Conservation (phyloP, 495 filamentous ascomycete genomes). For the Viridothelium virens region DNA sequence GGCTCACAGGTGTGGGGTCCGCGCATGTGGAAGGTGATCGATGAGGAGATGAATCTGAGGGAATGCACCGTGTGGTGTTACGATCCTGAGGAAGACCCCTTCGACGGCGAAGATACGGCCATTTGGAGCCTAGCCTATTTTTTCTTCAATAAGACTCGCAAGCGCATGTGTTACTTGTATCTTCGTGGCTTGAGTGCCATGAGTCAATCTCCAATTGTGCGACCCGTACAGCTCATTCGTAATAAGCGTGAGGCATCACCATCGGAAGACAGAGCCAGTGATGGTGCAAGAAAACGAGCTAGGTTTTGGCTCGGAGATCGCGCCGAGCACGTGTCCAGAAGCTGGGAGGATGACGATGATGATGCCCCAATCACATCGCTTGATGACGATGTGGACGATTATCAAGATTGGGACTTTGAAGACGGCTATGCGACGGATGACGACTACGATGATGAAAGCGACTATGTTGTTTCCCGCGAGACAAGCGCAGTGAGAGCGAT, state of each 20-base stretch:
- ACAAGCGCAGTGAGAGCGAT: slow-evolving; percentile 24
- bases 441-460: slow-evolving; percentile 26
- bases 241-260: slow-evolving; percentile 16
- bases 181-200: slow-evolving; percentile 77
- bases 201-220: slow-evolving; percentile 52
- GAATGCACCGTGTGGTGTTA: slow-evolving; percentile 83
- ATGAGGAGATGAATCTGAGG: slow-evolving; percentile 82
- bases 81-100: slow-evolving; percentile 71
- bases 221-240: slow-evolving; percentile 14
- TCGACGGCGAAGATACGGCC: slow-evolving; percentile 80
- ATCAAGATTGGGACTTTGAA: slow-evolving; percentile 13
- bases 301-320: slow-evolving; percentile 74
- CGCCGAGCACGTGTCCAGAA: slow-evolving; percentile 35
- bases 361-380: slow-evolving; percentile 28
- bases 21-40: slow-evolving; percentile 79
- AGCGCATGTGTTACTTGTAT: slow-evolving; percentile 93
- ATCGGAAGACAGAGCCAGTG: slow-evolving; percentile 25
- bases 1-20: slow-evolving; percentile 61
- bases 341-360: slow-evolving; percentile 20
- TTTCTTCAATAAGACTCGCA: slow-evolving; percentile 88
- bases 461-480: slow-evolving; percentile 17
- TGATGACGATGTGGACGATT: slow-evolving; percentile 25
- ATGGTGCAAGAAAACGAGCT: slow-evolving; percentile 64
- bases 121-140: slow-evolving; percentile 96
- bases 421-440: slow-evolving; percentile 14